Conservation (phyloP, 2,329 filamentous ascomycete genomes). For the Talaromyces marneffei region DNA sequence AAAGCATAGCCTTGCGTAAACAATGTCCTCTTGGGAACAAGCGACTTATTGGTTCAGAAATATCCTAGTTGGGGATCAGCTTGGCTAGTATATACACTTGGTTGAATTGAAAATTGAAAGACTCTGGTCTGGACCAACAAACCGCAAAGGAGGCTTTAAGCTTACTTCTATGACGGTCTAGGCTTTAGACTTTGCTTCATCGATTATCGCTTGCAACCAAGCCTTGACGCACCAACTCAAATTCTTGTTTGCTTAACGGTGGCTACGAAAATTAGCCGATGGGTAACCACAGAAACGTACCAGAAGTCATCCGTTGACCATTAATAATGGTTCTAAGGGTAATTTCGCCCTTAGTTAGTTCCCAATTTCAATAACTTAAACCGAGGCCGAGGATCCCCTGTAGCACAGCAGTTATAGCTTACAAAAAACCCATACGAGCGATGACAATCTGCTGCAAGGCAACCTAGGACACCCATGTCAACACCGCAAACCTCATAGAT, state of each 20-base stretch:
- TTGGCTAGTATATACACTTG: neutral
- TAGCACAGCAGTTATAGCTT: neutral
- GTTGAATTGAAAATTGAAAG: neutral
- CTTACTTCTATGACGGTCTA: neutral
- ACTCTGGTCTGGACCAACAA: neutral
- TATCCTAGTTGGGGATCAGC: neutral
- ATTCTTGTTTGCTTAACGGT: no score
- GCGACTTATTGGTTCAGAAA: neutral
- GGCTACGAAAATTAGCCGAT: neutral
- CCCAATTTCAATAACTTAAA: neutral
- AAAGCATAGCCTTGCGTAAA: neutral
- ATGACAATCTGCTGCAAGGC: neutral
- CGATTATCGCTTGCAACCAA: neutral
- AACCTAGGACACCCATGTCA: neutral
- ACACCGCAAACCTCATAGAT: neutral
- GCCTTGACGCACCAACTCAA: no score
- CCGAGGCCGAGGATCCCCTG: neutral
- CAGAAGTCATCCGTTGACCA: neutral
- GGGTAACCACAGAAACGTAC: no score
- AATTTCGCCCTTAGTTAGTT: neutral
- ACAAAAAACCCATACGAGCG: no score
- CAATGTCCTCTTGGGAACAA: neutral
- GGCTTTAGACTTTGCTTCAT: neutral
- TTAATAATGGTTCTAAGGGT: neutral
- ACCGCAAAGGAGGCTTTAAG: neutral